Base-by-base conservation (phyloP, 768 basidiomycete genomes). In the Suillus hirtellus region DNA sequence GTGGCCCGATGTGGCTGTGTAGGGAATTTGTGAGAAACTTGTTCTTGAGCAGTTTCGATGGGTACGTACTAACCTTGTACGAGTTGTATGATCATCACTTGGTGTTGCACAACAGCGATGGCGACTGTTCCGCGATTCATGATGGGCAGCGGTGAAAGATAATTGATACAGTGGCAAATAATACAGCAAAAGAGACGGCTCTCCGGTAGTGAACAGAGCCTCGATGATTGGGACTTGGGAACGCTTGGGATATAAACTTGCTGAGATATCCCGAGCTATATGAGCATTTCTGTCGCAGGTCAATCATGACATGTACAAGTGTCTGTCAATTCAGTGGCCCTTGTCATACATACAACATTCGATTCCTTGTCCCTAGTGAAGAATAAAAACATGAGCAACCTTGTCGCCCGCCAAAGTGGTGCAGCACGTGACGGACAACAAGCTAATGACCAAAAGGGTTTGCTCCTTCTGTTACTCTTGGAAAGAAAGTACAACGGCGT, bases 61-160 rank as follows among this genome's bases (percentile, higher is more conserved):
- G 21, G 37, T 31, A 42, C 73, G 62, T 68, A 88, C n/a, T n/a
- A n/a, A n/a, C 89, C 84, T 84, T 88, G 86, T n/a, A n/a, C 19
- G 6, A 53, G 34, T 34, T 53, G 52, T 31, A 90, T 85, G 64
- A 91, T 72, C 80, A 83, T 84, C 40, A 91, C 85, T 71, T 86
- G 84, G 68, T 83, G 85, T 66, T 86, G 85, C 53, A 90, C 86
- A 63, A 90, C 70, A 24, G 89, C 89, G 62, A 90, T 82, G 59
- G 88, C 89, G 63, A 89, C 76, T 46, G 84, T 81, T 59, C 89
- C 86, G 70, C 84, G 74, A 67, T 82, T 75, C 80, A 86, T 80
- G 72, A 75, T 76, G 37, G 44, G 52, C 9, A 63, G 74, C 34
- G 21, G 10, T 46, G 31, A 38, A 21, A 19, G 27, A 19, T 31